Evolutionary conservation across 768 basidiomycete species (phyloP).

Genomic region (Mycena crocata): DNA sequence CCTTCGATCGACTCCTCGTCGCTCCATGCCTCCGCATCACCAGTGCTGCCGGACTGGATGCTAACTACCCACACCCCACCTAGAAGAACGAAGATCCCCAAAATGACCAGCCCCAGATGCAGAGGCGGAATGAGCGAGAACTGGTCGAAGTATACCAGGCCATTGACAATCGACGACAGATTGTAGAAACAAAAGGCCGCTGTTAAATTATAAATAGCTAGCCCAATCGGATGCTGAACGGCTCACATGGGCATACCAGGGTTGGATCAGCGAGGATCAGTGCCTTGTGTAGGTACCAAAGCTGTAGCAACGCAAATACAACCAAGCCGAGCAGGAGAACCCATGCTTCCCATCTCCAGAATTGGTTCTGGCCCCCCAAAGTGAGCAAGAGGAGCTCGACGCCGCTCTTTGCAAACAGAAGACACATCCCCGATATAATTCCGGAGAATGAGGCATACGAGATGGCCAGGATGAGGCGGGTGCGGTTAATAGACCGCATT

Average conservation of each 20-base stretch:
- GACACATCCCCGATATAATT: constrained; percentile 90
- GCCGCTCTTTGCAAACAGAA: constrained; percentile 94
- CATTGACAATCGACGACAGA: constrained; percentile 89
- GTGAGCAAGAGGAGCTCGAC: constrained; percentile 90
- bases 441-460: constrained; percentile 92
- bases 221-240: not conserved
- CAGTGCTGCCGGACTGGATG: constrained; percentile 69
- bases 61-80: constrained; percentile 93
- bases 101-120: constrained; percentile 79
- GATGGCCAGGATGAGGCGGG: constrained; percentile 75
- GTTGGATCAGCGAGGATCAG: constrained; percentile 87
- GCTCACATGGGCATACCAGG: constrained; percentile 85
- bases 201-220: constrained; percentile 37
- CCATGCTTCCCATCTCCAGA: constrained; percentile 89
- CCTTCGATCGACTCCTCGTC: constrained; percentile 57
- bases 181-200: constrained; percentile 98
- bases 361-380: constrained; percentile 80
- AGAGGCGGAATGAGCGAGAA: constrained; percentile 73
- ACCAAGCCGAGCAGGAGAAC: constrained; percentile 77
- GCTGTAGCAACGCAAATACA: constrained; percentile 81
- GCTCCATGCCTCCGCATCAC: constrained; percentile 60
- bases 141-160: constrained; percentile 91
- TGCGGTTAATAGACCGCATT: constrained; percentile 51
- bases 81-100: constrained; percentile 84
- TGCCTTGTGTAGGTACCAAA: constrained; percentile 87